Evolutionary conservation across 495 filamentous ascomycete species (phyloP).

Genomic region (Trichoderma erinaceum): DNA sequence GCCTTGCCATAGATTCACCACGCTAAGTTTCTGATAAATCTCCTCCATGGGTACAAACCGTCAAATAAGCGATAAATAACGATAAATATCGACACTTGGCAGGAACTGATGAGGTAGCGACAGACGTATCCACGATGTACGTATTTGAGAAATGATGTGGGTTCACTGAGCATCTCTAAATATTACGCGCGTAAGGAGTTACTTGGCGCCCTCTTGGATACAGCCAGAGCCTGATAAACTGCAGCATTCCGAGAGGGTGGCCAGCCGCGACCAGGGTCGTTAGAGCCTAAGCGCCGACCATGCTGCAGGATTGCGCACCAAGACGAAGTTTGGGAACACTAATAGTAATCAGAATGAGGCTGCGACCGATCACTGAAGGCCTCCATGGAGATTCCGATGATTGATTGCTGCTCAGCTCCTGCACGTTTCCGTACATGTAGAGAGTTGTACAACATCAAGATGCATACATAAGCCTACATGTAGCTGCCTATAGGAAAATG

Average conservation of each 20-base stretch:
- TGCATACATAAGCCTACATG: too few species aligned
- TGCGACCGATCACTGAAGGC: too few species aligned
- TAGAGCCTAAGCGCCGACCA: not conserved
- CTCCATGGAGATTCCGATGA: too few species aligned
- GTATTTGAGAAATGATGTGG: not conserved
- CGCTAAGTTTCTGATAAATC: conserved; percentile 8
- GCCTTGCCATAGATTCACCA: conserved; percentile 5
- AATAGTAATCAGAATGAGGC: not conserved
- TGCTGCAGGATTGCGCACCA: not conserved
- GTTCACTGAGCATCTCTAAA: not conserved
- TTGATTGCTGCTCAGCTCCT: too few species aligned
- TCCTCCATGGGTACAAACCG: not conserved
- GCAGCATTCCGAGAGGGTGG: conserved; percentile 3
- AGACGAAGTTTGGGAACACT: not conserved
- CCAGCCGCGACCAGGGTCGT: not conserved
- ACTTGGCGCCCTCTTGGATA: not conserved
- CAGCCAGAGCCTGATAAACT: not conserved
- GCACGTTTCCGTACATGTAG: too few species aligned
- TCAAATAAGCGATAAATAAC: not conserved
- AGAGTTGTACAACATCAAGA: too few species aligned
- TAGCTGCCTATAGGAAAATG: too few species aligned
- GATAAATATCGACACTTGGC: not conserved
- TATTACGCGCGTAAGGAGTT: not conserved
- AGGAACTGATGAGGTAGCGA: not conserved
- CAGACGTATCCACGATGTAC: not conserved